These are phyloP conservation scores for Tirmania nivea DNA, from an alignment of 495 filamentous ascomycete genomes.

Conservation along the genomic window DNA sequence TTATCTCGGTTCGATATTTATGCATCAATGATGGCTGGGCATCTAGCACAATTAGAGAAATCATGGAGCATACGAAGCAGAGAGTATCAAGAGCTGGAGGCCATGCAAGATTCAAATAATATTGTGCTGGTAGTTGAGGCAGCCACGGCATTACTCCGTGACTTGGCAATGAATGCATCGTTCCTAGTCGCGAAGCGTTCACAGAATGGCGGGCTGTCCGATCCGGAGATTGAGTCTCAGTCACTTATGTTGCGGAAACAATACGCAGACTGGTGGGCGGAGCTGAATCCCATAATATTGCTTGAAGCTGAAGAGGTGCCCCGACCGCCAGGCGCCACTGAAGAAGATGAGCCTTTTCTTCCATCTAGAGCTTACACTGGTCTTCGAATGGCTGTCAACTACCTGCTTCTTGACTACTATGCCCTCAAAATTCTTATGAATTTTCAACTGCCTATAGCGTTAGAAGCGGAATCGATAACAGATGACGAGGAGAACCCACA, in stretches of 20 bases:
- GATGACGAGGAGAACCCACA: slow-evolving; percentile 58
- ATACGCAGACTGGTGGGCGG: slow-evolving; percentile 11
- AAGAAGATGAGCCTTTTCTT: slow-evolving; percentile 44
- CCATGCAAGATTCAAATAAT: slow-evolving; percentile 37
- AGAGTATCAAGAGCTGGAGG: slow-evolving; percentile 38
- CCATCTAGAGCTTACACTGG: slow-evolving; percentile 44
- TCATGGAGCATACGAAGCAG: slow-evolving; percentile 59
- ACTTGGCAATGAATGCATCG: slow-evolving; percentile 62
- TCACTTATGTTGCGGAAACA: slow-evolving; percentile 7
- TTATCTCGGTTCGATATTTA: slow-evolving; percentile 79
- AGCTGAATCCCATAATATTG: slow-evolving; percentile 11
- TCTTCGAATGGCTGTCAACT: slow-evolving; percentile 49
- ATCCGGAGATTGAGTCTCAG: slow-evolving; percentile 35
- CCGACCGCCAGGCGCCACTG: slow-evolving; percentile 15
- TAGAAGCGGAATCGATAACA: slow-evolving; percentile 40
- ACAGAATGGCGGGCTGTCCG: slow-evolving; percentile 32
- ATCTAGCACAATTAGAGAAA: slow-evolving; percentile 45
- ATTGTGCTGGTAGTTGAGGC: slow-evolving; percentile 43
- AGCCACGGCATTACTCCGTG: slow-evolving; percentile 39
- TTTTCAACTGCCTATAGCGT: slow-evolving; percentile 38
- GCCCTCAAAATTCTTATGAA: slow-evolving; percentile 60
- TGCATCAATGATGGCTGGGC: slow-evolving; percentile 59
- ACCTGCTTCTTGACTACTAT: slow-evolving; percentile 54
- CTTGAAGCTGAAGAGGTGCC: slow-evolving; percentile 9
- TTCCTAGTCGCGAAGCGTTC: slow-evolving; percentile 51